A percentile compares a stretch with the other conserved stretches of the same genome.
Evolutionary conservation across 2,329 filamentous ascomycete genomes (phyloP).

Genomic region (Stagonosporopsis vannaccii): DNA sequence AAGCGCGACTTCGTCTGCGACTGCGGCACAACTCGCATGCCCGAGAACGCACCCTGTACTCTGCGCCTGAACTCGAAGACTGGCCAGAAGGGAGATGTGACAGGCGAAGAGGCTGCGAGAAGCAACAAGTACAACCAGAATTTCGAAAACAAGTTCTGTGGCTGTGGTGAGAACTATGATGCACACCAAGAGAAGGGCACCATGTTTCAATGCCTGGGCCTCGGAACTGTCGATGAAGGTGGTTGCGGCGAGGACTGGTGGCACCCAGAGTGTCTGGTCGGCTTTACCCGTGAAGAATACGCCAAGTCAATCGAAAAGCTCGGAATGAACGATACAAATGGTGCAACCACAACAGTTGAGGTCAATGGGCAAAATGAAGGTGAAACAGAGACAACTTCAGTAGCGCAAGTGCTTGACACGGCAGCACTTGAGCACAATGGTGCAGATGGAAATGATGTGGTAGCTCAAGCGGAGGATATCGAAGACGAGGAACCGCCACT

Average conservation of each 20-base stretch:
- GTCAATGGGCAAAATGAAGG: slow-evolving; percentile 2
- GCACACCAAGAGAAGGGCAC: slow-evolving; percentile 89
- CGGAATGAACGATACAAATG: slow-evolving; percentile 21
- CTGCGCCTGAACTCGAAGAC: slow-evolving; percentile 76
- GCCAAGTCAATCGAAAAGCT: slow-evolving; percentile 55
- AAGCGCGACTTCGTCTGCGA: slow-evolving; percentile 97
- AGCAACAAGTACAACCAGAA: slow-evolving; percentile 96
- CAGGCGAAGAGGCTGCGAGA: slow-evolving; percentile 73
- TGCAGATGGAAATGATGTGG: slow-evolving; percentile 45
- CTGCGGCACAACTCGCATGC: slow-evolving; percentile 86
- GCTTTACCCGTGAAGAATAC: slow-evolving; percentile 76
- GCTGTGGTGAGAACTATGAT: slow-evolving; percentile 87
- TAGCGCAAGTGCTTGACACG: slow-evolving; percentile 28
- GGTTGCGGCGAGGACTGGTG: slow-evolving; percentile 98
- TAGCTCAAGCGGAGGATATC: slow-evolving; percentile 62
- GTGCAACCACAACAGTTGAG: slow-evolving; percentile 17
- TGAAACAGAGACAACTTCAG: slow-evolving; percentile 20
- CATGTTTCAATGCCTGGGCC: slow-evolving; percentile 95
- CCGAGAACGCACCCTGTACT: slow-evolving; percentile 73
- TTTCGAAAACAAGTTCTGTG: slow-evolving; percentile 91
- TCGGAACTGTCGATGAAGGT: slow-evolving; percentile 79
- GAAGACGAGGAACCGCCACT: slow-evolving; percentile 67
- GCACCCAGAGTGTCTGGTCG: slow-evolving; percentile 90
- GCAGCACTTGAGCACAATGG: slow-evolving; percentile 28
- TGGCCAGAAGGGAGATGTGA: slow-evolving; percentile 77